A percentile compares a stretch with the other conserved stretches of the same genome.
Conservation (phyloP, 108 stramenopile species). For the Seminavis robusta region DNA sequence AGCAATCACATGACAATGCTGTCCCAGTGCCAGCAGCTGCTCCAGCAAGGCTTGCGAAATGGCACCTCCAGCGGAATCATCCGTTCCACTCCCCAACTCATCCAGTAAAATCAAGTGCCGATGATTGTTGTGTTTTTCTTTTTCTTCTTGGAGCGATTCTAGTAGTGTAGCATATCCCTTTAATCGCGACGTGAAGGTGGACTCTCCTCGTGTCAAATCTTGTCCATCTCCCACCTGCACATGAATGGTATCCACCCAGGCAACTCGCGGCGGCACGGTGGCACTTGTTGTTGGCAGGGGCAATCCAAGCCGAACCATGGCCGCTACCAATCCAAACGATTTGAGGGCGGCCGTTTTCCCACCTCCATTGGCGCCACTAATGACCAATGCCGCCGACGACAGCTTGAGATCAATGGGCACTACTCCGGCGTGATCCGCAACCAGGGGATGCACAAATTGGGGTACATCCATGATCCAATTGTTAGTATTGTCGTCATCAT, state of each 20-base stretch:
- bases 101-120: slow-evolving; percentile 57
- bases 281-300: slow-evolving; percentile 29
- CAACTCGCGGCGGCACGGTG: slow-evolving; percentile 11
- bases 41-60: slow-evolving; percentile 76
- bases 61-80: slow-evolving; percentile 66
- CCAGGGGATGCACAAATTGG: slow-evolving; percentile 52
- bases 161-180: slow-evolving; percentile 54
- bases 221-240: slow-evolving; percentile 77
- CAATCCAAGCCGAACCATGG: slow-evolving; percentile 45
- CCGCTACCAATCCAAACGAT: slow-evolving; percentile 65
- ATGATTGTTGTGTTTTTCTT: neutral
- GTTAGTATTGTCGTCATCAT: too few relatives aligned
- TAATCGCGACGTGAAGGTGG: slow-evolving; percentile 69
- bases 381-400: slow-evolving; percentile 41
- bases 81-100: slow-evolving; percentile 80
- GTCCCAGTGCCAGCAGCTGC: slow-evolving; percentile 26
- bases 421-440: slow-evolving; percentile 30
- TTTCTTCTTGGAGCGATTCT: slow-evolving; percentile 6
- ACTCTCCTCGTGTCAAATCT: slow-evolving; percentile 54
- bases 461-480: slow-evolving; percentile 24
- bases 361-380: slow-evolving; percentile 76
- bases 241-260: slow-evolving; percentile 59
- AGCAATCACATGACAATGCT: slow-evolving; percentile 50
- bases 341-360: slow-evolving; percentile 80
- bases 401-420: slow-evolving; percentile 66